These are phyloP conservation scores for Diaporthe citri DNA, from an alignment of 2,329 filamentous ascomycete genomes.

Conservation along the genomic window DNA sequence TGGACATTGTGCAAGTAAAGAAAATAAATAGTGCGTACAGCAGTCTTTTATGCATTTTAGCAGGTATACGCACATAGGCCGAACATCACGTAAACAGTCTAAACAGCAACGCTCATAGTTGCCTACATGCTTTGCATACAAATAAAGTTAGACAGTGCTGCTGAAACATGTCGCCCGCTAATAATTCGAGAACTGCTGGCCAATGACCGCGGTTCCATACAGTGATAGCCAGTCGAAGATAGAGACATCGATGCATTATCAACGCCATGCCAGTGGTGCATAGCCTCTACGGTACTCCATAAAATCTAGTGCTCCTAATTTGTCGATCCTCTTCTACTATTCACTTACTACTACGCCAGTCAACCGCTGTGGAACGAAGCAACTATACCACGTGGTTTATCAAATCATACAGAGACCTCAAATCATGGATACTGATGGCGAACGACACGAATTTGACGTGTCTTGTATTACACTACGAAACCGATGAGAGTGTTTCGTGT, in stretches of 20 bases:
- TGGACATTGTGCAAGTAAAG: no score
- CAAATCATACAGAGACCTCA: background rate
- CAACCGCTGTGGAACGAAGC: background rate
- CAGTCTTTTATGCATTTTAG: no score
- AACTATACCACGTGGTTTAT: background rate
- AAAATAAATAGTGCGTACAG: no score
- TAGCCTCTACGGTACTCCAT: background rate
- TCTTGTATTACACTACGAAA: background rate
- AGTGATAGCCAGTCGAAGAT: background rate
- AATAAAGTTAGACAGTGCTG: background rate
- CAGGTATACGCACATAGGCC: no score
- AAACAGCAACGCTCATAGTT: no score
- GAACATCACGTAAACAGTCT: no score
- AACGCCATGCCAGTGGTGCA: background rate
- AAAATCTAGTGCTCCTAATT: background rate
- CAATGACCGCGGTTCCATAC: background rate
- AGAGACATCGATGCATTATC: background rate
- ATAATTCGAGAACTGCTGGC: background rate
- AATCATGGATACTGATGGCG: background rate
- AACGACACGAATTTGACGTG: background rate
- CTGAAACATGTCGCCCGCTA: background rate
- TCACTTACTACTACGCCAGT: background rate
- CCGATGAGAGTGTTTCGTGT: background rate
- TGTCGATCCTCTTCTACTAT: background rate
- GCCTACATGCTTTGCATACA: no score